phyloP scores from a whole-genome alignment of 805 yeast species.

The Yarrowia sp. region DNA sequence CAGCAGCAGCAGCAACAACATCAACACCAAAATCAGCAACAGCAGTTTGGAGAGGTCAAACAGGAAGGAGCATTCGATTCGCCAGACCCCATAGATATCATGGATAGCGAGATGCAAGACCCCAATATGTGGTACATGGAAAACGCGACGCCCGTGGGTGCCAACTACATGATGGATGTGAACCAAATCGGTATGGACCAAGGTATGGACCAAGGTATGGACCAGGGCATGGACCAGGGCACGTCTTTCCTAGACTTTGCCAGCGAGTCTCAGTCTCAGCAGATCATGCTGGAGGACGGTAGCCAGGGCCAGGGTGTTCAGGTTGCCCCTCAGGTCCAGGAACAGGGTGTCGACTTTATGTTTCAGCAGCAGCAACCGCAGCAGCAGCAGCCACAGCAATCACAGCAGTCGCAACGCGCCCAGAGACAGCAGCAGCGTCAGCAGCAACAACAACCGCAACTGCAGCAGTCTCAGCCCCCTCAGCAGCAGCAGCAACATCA shows the following conservation, averaged over 20 bases:
- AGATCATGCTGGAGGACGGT: constrained; percentile 20
- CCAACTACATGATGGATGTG: constrained; percentile 16
- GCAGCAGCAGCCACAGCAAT: background rate
- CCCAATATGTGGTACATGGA: constrained; percentile 18
- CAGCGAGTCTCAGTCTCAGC: constrained; percentile 21
- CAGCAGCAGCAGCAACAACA: constrained; percentile 22
- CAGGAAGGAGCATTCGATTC: background rate
- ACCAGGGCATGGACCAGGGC: constrained; percentile 12
- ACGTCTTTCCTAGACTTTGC: constrained; percentile 13
- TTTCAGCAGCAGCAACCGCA: constrained; percentile 8
- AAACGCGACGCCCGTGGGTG: background rate
- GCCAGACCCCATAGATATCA: constrained; percentile 2
- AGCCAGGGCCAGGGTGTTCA: background rate
- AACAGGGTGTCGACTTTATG: constrained; percentile 9
- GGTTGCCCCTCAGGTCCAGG: background rate
- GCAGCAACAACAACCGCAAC: background rate
- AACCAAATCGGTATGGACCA: constrained; percentile 15
- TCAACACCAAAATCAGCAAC: background rate
- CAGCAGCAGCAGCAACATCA: background rate
- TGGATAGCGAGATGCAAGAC: constrained; percentile 5
- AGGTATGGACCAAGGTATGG: background rate
- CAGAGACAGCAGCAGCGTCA: background rate
- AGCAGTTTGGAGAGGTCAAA: background rate
- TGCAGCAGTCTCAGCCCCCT: background rate
- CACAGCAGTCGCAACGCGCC: background rate